phyloP scores from a whole-genome alignment of 805 yeast genomes.

The Wickerhamiella azyma region DNA sequence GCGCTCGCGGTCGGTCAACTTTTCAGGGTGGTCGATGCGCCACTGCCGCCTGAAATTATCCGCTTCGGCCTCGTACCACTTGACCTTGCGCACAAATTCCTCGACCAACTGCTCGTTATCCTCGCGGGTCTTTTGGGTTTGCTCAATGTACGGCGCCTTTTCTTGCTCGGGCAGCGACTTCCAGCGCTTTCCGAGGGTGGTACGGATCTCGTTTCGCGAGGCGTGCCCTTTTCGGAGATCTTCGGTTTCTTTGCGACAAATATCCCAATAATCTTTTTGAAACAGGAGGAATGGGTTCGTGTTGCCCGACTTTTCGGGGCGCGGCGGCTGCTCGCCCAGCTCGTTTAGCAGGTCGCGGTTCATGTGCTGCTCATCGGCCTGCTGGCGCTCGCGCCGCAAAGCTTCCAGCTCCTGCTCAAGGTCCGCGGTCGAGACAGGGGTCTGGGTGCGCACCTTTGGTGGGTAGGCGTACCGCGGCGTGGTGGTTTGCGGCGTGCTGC shows the following conservation, averaged over 20 bases:
- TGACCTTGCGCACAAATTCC: slow-evolving; percentile 22
- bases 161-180: slow-evolving; percentile 27
- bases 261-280: slow-evolving; percentile 31
- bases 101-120: slow-evolving; percentile 24
- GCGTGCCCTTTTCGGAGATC: slow-evolving; percentile 26
- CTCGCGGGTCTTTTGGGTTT: slow-evolving; percentile 25
- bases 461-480: slow-evolving; percentile 4
- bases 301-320: slow-evolving; percentile 27
- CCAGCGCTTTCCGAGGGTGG: slow-evolving; percentile 30
- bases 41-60: slow-evolving; percentile 28
- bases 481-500: slow-evolving; percentile 5
- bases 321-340: slow-evolving; percentile 28
- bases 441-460: slow-evolving; percentile 5
- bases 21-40: slow-evolving; percentile 25
- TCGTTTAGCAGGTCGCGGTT: slow-evolving; percentile 25
- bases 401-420: slow-evolving; percentile 21
- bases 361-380: slow-evolving; percentile 24
- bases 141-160: slow-evolving; percentile 27
- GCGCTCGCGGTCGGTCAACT: slow-evolving; percentile 16
- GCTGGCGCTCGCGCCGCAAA: slow-evolving; percentile 21
- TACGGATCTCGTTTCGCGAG: slow-evolving; percentile 29
- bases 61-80: slow-evolving; percentile 27
- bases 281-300: slow-evolving; percentile 31
- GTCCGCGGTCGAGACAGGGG: slow-evolving; percentile 9
- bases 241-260: slow-evolving; percentile 27